Base-by-base conservation (phyloP, 1,284 basidiomycete species). In the Chiua sp. region DNA sequence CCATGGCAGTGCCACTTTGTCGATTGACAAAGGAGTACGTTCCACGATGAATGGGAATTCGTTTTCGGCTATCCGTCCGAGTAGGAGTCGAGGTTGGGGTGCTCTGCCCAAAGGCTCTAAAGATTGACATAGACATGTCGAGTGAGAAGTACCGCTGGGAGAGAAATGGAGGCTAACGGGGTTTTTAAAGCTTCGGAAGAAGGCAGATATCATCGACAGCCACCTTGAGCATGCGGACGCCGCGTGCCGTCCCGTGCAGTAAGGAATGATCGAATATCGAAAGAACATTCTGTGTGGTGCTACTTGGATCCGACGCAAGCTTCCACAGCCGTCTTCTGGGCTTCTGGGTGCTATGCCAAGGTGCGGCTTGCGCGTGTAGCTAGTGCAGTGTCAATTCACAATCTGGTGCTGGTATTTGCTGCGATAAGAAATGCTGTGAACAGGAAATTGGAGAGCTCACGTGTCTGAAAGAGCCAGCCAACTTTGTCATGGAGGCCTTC, bases 1-100 rank as follows among this genome's bases (percentile, higher is more conserved):
- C 71, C 69, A 72, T 72, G 20, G 73, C 65, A 15, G 71, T 75
- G n/a, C 73, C 72, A 23, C 71, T 75, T 60, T 73, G 72, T 52
- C 70, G 63, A 48, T 75, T 75, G 56, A 62, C 33, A 53, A 75
- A 71, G 8, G 68, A 60, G 53, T 74, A 72, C 3, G 72, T 74
- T 48, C 73, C 71, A 55, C 72, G 72, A 51, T 72, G 72, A 32
- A 75, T 65, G 46, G 67, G 59, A 4, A 67, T 59, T 50, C 58
- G 70, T 59, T 70, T 73, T 33, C 63, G 57, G 11, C 59, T 56
- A 18, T 60, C 59, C 13, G 37, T 53, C 26, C 71, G 69, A 47
- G 61, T 1, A 12, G 37, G 48, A 12, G 59, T 8, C 23, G 67
- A 57, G 5, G 66, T 62, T 3, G 60, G 3, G 0, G 60, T 23